Base-by-base conservation (phyloP, 177 flowering plant species). In the Vitis hybrid region DNA sequence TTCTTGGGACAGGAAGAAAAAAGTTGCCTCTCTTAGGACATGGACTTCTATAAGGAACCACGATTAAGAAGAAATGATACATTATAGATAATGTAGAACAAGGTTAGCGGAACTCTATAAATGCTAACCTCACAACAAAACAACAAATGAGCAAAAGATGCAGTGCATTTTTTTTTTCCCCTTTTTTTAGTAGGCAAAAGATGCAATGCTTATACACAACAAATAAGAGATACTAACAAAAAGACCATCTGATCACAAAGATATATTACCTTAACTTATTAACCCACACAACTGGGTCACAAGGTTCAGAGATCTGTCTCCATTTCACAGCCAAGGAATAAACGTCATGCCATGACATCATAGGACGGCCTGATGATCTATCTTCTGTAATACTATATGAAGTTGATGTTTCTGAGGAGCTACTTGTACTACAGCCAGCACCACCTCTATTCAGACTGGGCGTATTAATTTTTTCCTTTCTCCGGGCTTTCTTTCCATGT, bases 281-380 rank as follows among this genome's bases (percentile, higher is more conserved):
- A 69, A 93, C 78, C 99, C 99, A 95, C 57, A 95, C 90, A 79
- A 95, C 96, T 2, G 98, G 90, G 73, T 95, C 99, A 86, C 97
- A 95, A 62, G 99, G 99, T 81, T 95, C 99, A 73, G 99, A 92
- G 38, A 95, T 92, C 78, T 95, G 99, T 77, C 99, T 89, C 99
- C 99, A 95, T 78, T 83, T 93, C 65, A 95, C 97, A 75, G 96
- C 97, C 74, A 93, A 22, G 12, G 92, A 82, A 73, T 90, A 95
- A 70, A 95, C 84, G 77, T 89, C 90, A 62, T 82, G 87, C 99
- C 99, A 95, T 62, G 91, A 86, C 86, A 95, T 80, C 53, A 61
- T 47, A 73, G 78, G 67, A 71, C 86, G 89, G 56, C 84, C 74
- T 31, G 80, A 84, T 72, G 85, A 76, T 77, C 78, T 85, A 56